Base-by-base conservation (phyloP, 1,284 basidiomycete genomes). In the Apiotrichum siamense region DNA sequence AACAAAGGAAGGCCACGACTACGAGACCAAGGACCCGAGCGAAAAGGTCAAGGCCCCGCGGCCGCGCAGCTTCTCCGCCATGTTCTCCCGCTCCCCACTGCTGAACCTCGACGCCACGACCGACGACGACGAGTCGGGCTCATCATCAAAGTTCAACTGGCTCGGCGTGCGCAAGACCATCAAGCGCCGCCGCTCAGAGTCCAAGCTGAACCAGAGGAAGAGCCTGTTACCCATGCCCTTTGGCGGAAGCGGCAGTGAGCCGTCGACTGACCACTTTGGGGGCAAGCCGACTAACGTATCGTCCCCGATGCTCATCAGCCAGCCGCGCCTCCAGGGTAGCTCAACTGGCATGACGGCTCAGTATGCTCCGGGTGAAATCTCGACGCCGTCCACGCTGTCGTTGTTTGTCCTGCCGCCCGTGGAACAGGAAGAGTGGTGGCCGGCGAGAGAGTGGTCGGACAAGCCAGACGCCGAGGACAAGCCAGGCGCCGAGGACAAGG, bases 61-160 rank as follows among this genome's bases (percentile, higher is more conserved):
- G 12, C 55, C 55, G 7, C 55, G 69, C 13, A 70, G 67, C 55
- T 40, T 73, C 12, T 73, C 70, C 5, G 64, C 64, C 0, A 54
- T 71, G 36, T 68, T 71, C 44, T 48, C 45, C 4, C 58, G 60
- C 32, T 50, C 59, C 12, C 49, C 56, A 2, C 25, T 49, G 24
- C 35, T 45, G 5, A 45, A 45, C 21, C 17, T 32, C 10, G 39
- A 31, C 37, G 42, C 7, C 25, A 44, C 53, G n/a, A n/a, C n/a
- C n/a, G n/a, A n/a, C 4, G 47, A 54, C n/a, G 52, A 56, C 23
- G 55, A 56, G 3, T 49, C 58, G 7, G 20, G 36, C 10, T 40
- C 52, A 9, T 59, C 65, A 17, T 43, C 42, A n/a, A 63, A 69
- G 26, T 47, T 70, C 26, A 67, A 64, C 45, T 73, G 70, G 70